A percentile compares a stretch with the other conserved stretches of the same genome.
Conservation (phyloP, 768 basidiomycete species). For the Agaricus sinodeliciosus region DNA sequence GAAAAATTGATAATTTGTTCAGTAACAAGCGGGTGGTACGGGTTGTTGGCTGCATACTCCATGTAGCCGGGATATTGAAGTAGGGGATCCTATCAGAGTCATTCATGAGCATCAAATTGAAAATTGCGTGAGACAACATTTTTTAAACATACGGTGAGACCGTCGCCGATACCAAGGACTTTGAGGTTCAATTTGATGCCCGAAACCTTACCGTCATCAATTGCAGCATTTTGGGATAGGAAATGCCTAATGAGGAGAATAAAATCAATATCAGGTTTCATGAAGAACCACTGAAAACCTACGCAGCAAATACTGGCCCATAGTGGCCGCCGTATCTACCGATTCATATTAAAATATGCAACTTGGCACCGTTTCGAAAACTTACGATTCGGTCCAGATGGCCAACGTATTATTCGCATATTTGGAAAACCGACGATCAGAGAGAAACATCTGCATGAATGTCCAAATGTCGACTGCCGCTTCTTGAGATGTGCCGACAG, state of each 20-base stretch:
- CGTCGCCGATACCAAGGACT: constrained; percentile 57
- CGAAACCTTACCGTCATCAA: constrained; percentile 34
- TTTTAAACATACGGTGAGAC: constrained; percentile 40
- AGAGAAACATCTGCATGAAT: constrained; percentile 58
- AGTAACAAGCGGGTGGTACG: constrained; percentile 50
- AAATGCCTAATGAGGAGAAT: constrained; percentile 35
- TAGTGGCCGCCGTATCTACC: constrained; percentile 65
- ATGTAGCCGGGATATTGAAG: constrained; percentile 55
- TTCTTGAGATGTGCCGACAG: constrained; percentile 42
- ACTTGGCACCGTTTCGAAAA: background rate
- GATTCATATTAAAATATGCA: background rate
- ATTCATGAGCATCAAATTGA: too few species aligned
- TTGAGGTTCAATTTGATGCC: constrained; percentile 52
- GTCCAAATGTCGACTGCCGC: constrained; percentile 56
- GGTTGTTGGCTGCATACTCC: constrained; percentile 46
- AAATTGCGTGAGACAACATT: background rate
- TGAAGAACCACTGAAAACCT: constrained; percentile 10
- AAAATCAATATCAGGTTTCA: background rate
- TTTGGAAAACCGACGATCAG: constrained; percentile 45
- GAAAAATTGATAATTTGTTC: constrained; percentile 31
- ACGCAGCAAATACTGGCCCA: constrained; percentile 60
- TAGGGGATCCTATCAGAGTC: constrained; percentile 28
- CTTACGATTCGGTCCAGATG: constrained; percentile 59
- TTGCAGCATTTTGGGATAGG: constrained; percentile 52
- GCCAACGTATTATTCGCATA: constrained; percentile 40